Evolutionary conservation across 2,329 filamentous ascomycete species (phyloP).

Genomic region (Teratosphaeria nubilosa): DNA sequence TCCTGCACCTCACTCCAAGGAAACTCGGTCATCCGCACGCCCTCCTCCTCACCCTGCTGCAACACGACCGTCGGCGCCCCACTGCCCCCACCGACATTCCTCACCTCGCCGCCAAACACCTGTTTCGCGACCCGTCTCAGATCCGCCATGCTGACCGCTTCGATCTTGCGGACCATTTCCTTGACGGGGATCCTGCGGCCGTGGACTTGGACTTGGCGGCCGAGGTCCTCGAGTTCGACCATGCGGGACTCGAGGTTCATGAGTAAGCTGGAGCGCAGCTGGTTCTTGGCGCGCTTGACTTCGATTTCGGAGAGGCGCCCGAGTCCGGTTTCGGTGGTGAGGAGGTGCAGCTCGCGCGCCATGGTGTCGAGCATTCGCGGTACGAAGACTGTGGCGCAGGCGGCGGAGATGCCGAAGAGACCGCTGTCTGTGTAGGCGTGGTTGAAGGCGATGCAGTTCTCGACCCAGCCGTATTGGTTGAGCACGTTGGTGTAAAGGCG

Average conservation of each 20-base stretch:
- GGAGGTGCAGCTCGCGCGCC: constrained; percentile 73
- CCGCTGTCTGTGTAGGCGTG: constrained; percentile 94
- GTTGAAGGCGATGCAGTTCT: constrained; percentile 92
- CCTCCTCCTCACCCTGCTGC: constrained; percentile 75
- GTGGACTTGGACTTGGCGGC: constrained; percentile 92
- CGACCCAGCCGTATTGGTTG: constrained; percentile 96
- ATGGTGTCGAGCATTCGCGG: constrained; percentile 86
- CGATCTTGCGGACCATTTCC: constrained; percentile 87
- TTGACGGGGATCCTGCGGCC: constrained; percentile 81
- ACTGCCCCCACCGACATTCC: constrained; percentile 66
- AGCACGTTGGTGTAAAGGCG: constrained; percentile 95
- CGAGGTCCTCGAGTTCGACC: constrained; percentile 94
- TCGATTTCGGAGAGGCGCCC: constrained; percentile 62
- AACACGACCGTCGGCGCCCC: constrained; percentile 89
- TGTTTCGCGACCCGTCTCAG: constrained; percentile 68
- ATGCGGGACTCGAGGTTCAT: constrained; percentile 98
- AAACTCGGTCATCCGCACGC: constrained; percentile 56
- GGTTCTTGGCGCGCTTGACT: constrained; percentile 91
- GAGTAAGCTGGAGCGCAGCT: constrained; percentile 75
- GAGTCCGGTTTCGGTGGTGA: constrained; percentile 68
- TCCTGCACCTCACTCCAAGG: constrained; percentile 86
- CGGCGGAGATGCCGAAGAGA: constrained; percentile 84
- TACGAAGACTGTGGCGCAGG: constrained; percentile 70
- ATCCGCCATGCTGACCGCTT: constrained; percentile 68
- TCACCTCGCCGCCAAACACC: constrained; percentile 66